Evolutionary conservation across 2,329 filamentous ascomycete genomes (phyloP), one percentile per base, ranked within the genome.

Genomic region (Paramyrothecium sp.): DNA sequence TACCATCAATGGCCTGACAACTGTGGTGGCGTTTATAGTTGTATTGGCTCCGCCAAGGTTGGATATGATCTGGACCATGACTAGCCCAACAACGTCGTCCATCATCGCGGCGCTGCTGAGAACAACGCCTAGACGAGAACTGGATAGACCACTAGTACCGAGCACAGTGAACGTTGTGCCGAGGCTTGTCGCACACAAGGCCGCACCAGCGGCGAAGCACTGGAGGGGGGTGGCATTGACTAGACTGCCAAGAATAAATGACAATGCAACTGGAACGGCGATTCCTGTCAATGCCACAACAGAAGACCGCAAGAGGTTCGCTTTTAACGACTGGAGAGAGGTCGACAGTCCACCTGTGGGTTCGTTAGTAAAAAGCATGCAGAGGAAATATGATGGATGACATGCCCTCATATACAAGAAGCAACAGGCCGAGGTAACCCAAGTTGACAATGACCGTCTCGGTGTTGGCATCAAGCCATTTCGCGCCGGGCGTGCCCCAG

Each of bases 11-110:
- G 78, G 77, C 19, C 81, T 69, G 12, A 84, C 55, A 3, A 82
- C 66, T 0, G 73, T 73, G 2, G 68, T 54, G 0, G 76, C 72
- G 68, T 63, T 3, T 41, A 65, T 30, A 3, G 58, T 41, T 10
- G 61, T 55, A 30, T 59, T 59, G 54, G 49, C 60, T 63, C 50
- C 68, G 55, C 71, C 88, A 0, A 94, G 75, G 51, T 86, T 87
- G 0, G 88, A 83, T 21, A 95, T 88, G 50, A 94, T 81, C 62
- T 91, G 85, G 0, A 92, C 88, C 84, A 94, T 89, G 8, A 93
- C 84, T 11, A 94, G 74, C 0, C 89, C 90, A 2, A 90, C 82
- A 0, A 94, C 87, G 72, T 95, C 90, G 67, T 95, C 91, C 74
- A 95, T 84, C 84, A 95, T 90, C 0, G 90, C 91, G 1, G 89